These are phyloP conservation scores for Kazachstania psychrophila DNA, from an alignment of 805 yeast genomes.

Conservation along the genomic window DNA sequence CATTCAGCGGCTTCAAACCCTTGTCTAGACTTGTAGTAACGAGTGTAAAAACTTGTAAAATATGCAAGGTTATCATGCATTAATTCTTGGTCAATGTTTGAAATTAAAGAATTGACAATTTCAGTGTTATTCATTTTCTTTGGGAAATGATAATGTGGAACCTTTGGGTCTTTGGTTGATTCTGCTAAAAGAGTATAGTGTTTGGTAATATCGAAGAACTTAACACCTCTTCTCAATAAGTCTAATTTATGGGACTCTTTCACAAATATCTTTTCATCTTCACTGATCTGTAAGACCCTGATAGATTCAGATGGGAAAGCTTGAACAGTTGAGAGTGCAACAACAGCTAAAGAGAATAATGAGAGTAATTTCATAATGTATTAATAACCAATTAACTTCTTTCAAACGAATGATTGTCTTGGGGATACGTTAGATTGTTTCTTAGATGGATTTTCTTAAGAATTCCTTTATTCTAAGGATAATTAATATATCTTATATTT, in stretches of 20 bases:
- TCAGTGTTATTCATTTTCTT: conserved; percentile 29
- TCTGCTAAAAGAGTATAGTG: conserved; percentile 16
- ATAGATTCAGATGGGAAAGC: conserved; percentile 8
- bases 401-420: too few relatives aligned
- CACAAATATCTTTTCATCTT: conserved; percentile 22
- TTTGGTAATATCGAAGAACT: conserved; percentile 58
- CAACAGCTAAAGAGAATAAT: not conserved
- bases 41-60: conserved; percentile 61
- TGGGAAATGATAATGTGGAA: conserved; percentile 44
- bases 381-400: too few relatives aligned
- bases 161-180: conserved; percentile 11
- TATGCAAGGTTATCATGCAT: conserved; percentile 48
- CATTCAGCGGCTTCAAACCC: conserved; percentile 68
- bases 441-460: too few relatives aligned
- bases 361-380: not conserved
- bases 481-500: too few relatives aligned
- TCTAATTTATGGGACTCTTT: conserved; percentile 37
- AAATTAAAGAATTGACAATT: conserved; percentile 35
- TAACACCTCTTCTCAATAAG: conserved; percentile 39
- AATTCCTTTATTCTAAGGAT: too few relatives aligned
- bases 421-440: too few relatives aligned
- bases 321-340: not conserved
- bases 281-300: conserved; percentile 20
- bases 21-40: conserved; percentile 65
- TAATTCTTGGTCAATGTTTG: conserved; percentile 36